A percentile compares a stretch with the other conserved stretches of the same genome.
Evolutionary conservation across 1,139 yeast species (phyloP).

Genomic region (Hansenula lynferdii): DNA sequence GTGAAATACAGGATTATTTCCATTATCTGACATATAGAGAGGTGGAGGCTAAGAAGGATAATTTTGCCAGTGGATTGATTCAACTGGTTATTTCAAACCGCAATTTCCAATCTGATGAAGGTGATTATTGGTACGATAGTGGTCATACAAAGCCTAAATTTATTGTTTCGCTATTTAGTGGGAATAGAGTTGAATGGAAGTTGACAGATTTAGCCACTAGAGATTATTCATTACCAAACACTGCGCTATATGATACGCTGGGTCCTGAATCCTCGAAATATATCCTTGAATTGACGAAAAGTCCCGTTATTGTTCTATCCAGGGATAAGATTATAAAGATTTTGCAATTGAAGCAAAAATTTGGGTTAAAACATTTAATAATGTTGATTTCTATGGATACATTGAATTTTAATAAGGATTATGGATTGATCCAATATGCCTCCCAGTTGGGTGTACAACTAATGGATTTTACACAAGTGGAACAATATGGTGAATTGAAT

Average conservation of each 20-base stretch:
- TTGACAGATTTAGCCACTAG: conserved; percentile 55
- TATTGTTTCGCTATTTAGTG: conserved; percentile 48
- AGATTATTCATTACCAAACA: conserved; percentile 44
- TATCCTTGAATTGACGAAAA: conserved; percentile 49
- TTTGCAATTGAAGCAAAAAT: conserved; percentile 27
- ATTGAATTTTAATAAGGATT: conserved; percentile 30
- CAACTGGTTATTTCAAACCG: conserved; percentile 27
- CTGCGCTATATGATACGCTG: conserved; percentile 59
- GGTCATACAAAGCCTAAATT: conserved; percentile 32
- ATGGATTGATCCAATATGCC: conserved; percentile 16
- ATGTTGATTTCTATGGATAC: conserved; percentile 32
- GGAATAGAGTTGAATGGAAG: conserved; percentile 55
- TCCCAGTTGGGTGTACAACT: conserved; percentile 26
- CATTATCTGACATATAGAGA: conserved; percentile 31
- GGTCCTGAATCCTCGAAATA: conserved; percentile 55
- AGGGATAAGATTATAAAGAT: conserved; percentile 40
- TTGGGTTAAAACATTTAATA: conserved; percentile 20
- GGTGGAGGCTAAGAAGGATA: conserved; percentile 26
- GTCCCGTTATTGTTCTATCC: conserved; percentile 51
- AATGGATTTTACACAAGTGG: conserved; percentile 38
- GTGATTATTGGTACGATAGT: conserved; percentile 1
- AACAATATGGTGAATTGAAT: conserved; percentile 39
- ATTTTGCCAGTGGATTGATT: conserved; percentile 43
- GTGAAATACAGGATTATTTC: conserved; percentile 19
- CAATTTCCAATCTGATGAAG: conserved; percentile 23